Percentiles rank a stretch among this genome's conserved stretches.
Evolutionary conservation across 2,329 filamentous ascomycete genomes (phyloP).

Genomic region (Penicillium sp.): DNA sequence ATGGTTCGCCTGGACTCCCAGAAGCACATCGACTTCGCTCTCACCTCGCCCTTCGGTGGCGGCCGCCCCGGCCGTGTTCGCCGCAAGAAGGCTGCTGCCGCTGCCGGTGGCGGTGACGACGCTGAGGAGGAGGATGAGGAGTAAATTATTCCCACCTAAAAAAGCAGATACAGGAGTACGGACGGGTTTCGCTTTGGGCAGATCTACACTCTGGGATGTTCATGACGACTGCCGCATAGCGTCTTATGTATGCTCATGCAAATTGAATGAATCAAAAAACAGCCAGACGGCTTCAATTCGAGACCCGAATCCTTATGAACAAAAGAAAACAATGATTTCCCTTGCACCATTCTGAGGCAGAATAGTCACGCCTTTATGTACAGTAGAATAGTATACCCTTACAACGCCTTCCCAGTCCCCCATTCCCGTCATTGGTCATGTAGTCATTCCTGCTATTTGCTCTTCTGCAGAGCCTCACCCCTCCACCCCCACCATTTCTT

Average conservation of each 20-base stretch:
- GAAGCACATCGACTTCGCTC: constrained; percentile 99
- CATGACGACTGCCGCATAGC: constrained; percentile 44
- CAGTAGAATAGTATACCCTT: constrained; percentile 21
- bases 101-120: constrained; percentile 66
- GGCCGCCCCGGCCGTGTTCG: constrained; percentile 96
- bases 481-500: constrained; percentile 42
- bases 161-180: constrained; percentile 38
- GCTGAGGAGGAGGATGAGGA: constrained; percentile 87
- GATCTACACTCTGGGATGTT: constrained; percentile 37
- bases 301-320: constrained; percentile 26
- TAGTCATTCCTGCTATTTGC: constrained; percentile 12
- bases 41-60: constrained; percentile 96
- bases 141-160: constrained; percentile 41
- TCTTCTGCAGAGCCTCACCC: constrained; percentile 18
- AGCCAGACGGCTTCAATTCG: constrained; percentile 42
- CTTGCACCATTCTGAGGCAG: neutral
- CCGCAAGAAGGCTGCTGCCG: constrained; percentile 99
- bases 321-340: neutral
- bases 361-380: constrained; percentile 13
- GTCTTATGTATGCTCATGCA: constrained; percentile 47
- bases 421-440: constrained; percentile 26
- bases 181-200: constrained; percentile 44
- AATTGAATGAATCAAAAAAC: constrained; percentile 41
- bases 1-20: constrained; percentile 99
- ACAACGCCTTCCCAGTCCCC: constrained; percentile 27